phyloP scores from a whole-genome alignment of 1,139 yeast genomes.

The Suhomyces bribrorum region DNA sequence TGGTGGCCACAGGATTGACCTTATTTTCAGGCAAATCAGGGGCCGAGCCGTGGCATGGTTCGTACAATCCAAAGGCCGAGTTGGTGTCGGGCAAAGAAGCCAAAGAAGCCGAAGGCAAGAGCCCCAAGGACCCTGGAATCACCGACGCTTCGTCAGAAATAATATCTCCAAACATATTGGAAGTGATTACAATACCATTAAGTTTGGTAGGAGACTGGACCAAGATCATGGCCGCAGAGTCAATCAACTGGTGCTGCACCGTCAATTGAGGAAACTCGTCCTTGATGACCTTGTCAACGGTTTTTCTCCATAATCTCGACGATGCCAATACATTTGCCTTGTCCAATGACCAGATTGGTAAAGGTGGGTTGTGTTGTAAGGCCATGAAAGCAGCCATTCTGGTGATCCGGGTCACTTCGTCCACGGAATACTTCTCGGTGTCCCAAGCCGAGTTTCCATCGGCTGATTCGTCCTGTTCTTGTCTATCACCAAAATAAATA shows the following conservation, averaged over 20 bases:
- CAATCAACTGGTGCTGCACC: conserved; percentile 91
- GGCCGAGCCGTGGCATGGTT: conserved; percentile 98
- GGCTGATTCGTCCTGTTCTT: conserved; percentile 84
- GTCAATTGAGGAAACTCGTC: conserved; percentile 87
- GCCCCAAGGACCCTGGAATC: conserved; percentile 95
- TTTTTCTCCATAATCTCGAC: conserved; percentile 92
- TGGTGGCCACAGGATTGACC: conserved; percentile 94
- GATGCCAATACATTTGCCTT: conserved; percentile 97
- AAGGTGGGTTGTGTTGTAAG: conserved; percentile 86
- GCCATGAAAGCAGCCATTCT: conserved; percentile 99
- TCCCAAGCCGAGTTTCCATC: conserved; percentile 74
- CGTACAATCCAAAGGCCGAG: conserved; percentile 91
- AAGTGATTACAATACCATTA: conserved; percentile 89
- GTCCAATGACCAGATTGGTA: conserved; percentile 93
- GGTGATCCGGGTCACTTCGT: conserved; percentile 91
- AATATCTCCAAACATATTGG: conserved; percentile 97
- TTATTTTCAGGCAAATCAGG: conserved; percentile 87
- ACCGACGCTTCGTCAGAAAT: conserved; percentile 97
- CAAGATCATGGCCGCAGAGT: conserved; percentile 97
- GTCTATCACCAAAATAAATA: conserved; percentile 93
- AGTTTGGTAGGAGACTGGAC: conserved; percentile 86
- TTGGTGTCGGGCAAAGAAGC: conserved; percentile 94
- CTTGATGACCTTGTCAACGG: conserved; percentile 79
- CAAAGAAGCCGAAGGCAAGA: conserved; percentile 93
- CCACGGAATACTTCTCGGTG: conserved; percentile 86